Conservation (phyloP, 495 filamentous ascomycete species). For the Thermothielavioides terrestris region DNA sequence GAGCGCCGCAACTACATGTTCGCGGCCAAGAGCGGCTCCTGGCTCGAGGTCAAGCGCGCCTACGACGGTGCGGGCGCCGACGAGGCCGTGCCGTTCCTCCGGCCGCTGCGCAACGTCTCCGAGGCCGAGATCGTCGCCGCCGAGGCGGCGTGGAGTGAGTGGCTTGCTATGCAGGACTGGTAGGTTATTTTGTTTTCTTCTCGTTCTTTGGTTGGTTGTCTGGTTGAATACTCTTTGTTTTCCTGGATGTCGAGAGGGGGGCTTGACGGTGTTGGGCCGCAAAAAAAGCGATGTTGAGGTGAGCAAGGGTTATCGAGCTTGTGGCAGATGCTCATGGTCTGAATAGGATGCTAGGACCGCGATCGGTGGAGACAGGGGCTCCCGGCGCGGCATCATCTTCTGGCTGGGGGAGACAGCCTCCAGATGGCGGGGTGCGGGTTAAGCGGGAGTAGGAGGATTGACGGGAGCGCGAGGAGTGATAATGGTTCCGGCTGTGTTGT, state of each 20-base stretch:
- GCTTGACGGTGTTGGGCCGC: not conserved
- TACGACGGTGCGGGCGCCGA: conserved; percentile 79
- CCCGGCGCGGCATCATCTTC: not conserved
- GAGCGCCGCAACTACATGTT: conserved; percentile 93
- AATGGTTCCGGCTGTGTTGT: not conserved
- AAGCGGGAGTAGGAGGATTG: conserved; percentile 2
- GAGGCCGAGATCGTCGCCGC: conserved; percentile 77
- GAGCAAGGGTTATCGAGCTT: no score
- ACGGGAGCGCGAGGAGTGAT: not conserved
- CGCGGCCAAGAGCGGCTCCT: conserved; percentile 83
- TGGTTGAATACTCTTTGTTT: not conserved
- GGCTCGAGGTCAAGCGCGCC: conserved; percentile 75
- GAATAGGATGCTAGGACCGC: conserved; percentile 57
- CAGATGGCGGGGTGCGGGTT: conserved; percentile 6
- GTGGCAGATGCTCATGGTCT: not conserved
- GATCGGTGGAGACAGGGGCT: conserved; percentile 25
- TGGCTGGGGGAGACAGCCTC: not conserved
- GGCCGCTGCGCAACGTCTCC: conserved; percentile 62
- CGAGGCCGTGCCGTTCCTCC: conserved; percentile 79
- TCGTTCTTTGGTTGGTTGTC: not conserved
- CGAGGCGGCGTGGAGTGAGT: conserved; percentile 74
- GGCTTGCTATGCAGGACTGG: conserved; percentile 94
- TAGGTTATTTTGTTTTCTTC: not conserved
- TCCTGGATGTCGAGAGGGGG: not conserved
- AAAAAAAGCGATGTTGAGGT: no score